These are phyloP conservation scores for Hypomyces perniciosus DNA, from an alignment of 2,329 filamentous ascomycete genomes.

Conservation along the genomic window DNA sequence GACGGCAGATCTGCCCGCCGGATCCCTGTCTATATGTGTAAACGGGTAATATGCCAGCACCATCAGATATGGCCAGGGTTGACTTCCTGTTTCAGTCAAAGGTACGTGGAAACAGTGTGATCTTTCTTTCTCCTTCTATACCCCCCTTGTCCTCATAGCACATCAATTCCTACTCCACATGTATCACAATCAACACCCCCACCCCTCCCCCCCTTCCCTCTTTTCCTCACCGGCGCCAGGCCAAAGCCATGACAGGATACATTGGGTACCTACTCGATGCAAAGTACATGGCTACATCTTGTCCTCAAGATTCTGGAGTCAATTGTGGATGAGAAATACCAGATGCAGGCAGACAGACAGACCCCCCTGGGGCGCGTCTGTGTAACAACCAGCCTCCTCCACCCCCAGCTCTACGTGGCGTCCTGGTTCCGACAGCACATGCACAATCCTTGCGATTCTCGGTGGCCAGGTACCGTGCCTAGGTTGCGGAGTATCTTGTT, in stretches of 20 bases:
- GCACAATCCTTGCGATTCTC: conserved; percentile 16
- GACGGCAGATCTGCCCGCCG: neutral
- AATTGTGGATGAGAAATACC: conserved; percentile 11
- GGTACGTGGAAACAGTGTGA: neutral
- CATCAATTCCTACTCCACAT: neutral
- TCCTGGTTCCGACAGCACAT: conserved; percentile 19
- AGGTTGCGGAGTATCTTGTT: conserved; percentile 16
- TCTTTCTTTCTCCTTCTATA: neutral
- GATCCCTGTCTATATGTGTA: neutral
- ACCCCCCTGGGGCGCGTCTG: conserved; percentile 13
- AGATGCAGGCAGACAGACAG: conserved; percentile 1
- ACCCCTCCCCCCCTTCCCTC: neutral
- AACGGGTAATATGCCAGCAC: too few species aligned
- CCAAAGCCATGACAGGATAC: neutral
- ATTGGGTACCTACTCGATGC: neutral
- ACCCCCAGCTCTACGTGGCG: conserved; percentile 18
- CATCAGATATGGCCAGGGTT: too few species aligned
- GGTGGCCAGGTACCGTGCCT: conserved; percentile 16
- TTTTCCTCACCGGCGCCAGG: too few species aligned
- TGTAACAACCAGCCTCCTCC: conserved; percentile 16
- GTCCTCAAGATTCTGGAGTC: conserved; percentile 1
- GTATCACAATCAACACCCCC: neutral
- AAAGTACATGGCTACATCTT: conserved; percentile 5
- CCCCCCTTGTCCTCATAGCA: neutral
- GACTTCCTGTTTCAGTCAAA: neutral